Evolutionary conservation across 352 stramenopile species (phyloP), one percentile per base, ranked within the genome.

Genomic region (Phytophthora citrophthora): DNA sequence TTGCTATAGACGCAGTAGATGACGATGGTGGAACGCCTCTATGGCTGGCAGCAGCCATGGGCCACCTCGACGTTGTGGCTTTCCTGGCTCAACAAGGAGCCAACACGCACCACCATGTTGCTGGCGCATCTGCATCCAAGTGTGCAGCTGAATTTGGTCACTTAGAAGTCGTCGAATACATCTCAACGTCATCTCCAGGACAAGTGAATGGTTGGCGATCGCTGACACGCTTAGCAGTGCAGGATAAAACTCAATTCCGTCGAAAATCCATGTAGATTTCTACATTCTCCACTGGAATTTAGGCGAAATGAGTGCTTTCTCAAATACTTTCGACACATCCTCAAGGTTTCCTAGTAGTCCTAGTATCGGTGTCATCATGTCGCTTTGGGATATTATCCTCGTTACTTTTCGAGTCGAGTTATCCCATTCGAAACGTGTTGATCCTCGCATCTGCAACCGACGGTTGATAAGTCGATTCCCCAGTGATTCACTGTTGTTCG

Each of bases 11-110:
- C 49, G 68, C 69, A 4, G 38, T 48, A 0, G 72, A 83, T 38
- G 44, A 54, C 13, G 62, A 81, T 7, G 73, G 76, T 9, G 66
- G 62, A 2, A 78, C 67, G 4, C 64, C 76, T 3, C 26, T 81
- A 8, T 80, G 72, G 62, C 60, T 84, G 11, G 77, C 77, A 2
- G 74, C 69, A 11, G 32, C 70, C 11, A 65, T 72, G 50, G 77
- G 77, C 0, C 68, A 76, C 34, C 39, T 81, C 9, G 59, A 66
- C 23, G 46, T 83, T 15, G 70, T 85, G 9, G 48, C 60, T 6
- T 73, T 70, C 32, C 56, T 87, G n/a, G 56, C 61, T 6, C 51
- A 74, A 15, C 58, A 83, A 26, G 71, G 74, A 20, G 74, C 64
- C 24, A 63, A 71, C 20, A 5, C 74, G 18, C 60, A 73, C 20